Evolutionary conservation across 23 red algal species (phyloP), one percentile per base, ranked within the genome.

Genomic region (Chondrus crispus): DNA sequence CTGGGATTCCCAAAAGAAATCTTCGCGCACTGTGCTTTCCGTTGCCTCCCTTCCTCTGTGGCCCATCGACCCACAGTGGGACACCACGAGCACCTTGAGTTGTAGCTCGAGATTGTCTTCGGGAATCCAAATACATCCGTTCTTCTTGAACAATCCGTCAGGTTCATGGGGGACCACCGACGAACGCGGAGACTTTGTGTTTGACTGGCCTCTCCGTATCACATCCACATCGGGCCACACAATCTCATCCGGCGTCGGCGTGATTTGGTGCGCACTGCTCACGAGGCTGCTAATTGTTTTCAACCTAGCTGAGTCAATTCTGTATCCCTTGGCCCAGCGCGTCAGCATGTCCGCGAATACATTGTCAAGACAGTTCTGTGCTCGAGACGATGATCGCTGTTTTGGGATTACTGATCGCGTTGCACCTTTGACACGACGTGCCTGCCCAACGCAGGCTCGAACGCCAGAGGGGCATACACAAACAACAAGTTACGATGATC

Each of bases 1-100:
- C 71, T 76, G 53, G n/a, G 45, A 49, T 33, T 30, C 40, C 85
- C 85, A 89, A n/a, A 18, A 37, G 43, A 77, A 89, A 18, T 58
- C 32, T 62, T 77, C 69, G 4, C 85, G 68, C 3, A 89, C 18
- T 9, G 68, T 77, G 68, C 26, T 78, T 18, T 75, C 85, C 2
- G 69, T 78, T 2, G 85, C 85, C 35, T 89, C 29, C 30, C 13
- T 19, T 22, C 69, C 85, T 14, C 68, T 19, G 37, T 78, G 85
- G 9, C 85, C 85, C 22, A 62, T 39, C n/a, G 14, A 45, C 12
- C 40, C 69, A n/a, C 46, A 42, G 36, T 89, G 85, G 2, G 69
- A 30, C 2, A 77, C 28, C 46, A 89, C 29, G 5, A 89, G 28
- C 3, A 89, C 16, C 71, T 89, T 89, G 8, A 78, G 29, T 62